A percentile compares a stretch with the other conserved stretches of the same genome.
These are phyloP conservation scores for Podila clonocystis DNA, from an alignment of 192 early-diverging fungal species.

Conservation along the genomic window DNA sequence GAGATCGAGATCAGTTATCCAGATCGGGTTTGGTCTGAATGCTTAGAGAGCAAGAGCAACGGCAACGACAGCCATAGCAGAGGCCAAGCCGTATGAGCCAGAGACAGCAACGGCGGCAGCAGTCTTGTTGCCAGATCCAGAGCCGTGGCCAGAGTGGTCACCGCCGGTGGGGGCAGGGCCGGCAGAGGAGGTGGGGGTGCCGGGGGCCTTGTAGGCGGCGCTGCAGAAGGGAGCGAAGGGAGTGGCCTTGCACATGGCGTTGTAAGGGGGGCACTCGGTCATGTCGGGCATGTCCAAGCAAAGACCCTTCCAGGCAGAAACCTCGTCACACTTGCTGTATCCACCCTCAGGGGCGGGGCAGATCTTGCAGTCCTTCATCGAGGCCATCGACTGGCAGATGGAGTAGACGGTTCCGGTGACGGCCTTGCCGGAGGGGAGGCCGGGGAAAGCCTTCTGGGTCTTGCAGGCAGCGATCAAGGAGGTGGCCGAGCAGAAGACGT, in stretches of 20 bases:
- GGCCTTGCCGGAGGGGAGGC: slow-evolving; percentile 42
- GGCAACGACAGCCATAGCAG: slow-evolving; percentile 10
- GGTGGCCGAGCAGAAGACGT: slow-evolving; percentile 22
- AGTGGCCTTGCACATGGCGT: slow-evolving; percentile 40
- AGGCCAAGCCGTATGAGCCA: slow-evolving; percentile 20
- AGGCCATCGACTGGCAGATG: slow-evolving; percentile 44
- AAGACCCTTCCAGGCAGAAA: slow-evolving; percentile 39
- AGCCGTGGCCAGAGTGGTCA: slow-evolving; percentile 18
- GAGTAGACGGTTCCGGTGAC: slow-evolving; percentile 43
- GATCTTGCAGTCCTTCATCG: slow-evolving; percentile 44
- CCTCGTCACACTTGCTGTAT: slow-evolving; percentile 47
- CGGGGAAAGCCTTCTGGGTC: slow-evolving; percentile 35
- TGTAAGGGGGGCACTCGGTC: slow-evolving; percentile 42
- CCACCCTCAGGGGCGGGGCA: slow-evolving; percentile 49
- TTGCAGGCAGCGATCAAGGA: slow-evolving; percentile 45
- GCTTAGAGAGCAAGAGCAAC: slow-evolving; percentile 4
- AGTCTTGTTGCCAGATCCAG: slow-evolving; percentile 9
- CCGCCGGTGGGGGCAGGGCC: slow-evolving; percentile 4
- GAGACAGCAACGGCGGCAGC: background rate
- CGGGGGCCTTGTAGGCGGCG: slow-evolving; percentile 14
- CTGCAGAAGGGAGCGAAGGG: slow-evolving; percentile 42
- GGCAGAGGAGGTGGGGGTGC: slow-evolving; percentile 8
- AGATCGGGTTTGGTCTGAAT: background rate
- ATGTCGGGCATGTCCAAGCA: slow-evolving; percentile 49
- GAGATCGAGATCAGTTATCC: no score